Base-by-base conservation (phyloP, 2,329 filamentous ascomycete genomes). In the Phoma herbarum region DNA sequence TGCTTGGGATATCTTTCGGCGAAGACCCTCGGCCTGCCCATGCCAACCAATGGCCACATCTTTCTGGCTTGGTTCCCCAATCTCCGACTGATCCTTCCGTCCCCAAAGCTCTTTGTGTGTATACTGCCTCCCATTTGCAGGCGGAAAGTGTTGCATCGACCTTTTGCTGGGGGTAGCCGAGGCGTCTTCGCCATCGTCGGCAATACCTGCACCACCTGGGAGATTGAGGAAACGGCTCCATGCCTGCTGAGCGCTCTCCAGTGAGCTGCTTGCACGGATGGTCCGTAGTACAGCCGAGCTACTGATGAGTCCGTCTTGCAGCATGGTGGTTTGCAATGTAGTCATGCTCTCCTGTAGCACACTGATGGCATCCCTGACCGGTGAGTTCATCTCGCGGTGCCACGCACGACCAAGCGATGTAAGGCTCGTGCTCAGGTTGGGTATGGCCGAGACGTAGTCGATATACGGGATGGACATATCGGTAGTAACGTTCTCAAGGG, bases 381-480 rank as follows among this genome's bases (percentile, higher is more conserved):
- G 75, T 1, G 54, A 45, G 62, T 78, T 78, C 67, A 74, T 65
- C 59, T 79, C 77, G 14, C 68, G 66, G 61, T 78, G 77, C 65
- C 72, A 77, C 48, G 70, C 52, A 4, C 69, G 71, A 33, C 75
- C 75, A 22, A 74, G 72, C 9, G 71, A 63, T 20, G 57, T 71
- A 3, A 76, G 61, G 3, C 69, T 69, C 22, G 65, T 64, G 29
- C 73, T 67, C 14, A 78, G 60, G 43, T 66, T 70, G 31, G 67
- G 64, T 25, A 74, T 66, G 1, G 65, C 48, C 48, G 68, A 63
- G 48, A 75, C 52, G 54, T 77, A 79, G 57, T 74, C 67, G 23
- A 62, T 62, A 53, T 74, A 75, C 8, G 68, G 66, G 35, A 54
- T 45, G 11, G 65, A 72, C 44, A 65, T 66, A 52, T 69, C 59